These are phyloP conservation scores for Starmera amethionina DNA, from an alignment of 805 yeast genomes.

Conservation along the genomic window DNA sequence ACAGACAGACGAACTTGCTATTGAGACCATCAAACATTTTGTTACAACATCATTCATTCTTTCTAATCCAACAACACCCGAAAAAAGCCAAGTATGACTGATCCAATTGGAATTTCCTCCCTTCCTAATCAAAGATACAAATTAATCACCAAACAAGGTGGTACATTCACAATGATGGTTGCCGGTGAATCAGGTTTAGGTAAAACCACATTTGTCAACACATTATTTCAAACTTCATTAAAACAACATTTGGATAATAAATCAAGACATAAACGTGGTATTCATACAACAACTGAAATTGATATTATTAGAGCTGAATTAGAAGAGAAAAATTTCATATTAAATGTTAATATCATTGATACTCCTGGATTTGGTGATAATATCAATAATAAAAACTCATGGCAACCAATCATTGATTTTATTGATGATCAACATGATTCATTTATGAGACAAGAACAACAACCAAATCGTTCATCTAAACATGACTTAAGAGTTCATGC, in stretches of 20 bases:
- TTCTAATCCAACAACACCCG: no score
- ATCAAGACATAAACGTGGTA: conserved; percentile 42
- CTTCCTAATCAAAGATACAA: conserved; percentile 42
- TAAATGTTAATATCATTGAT: conserved; percentile 74
- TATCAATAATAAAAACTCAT: conserved; percentile 73
- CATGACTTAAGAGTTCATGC: conserved; percentile 88
- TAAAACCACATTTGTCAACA: conserved; percentile 83
- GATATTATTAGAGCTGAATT: conserved; percentile 71
- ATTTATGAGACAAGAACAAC: conserved; percentile 88
- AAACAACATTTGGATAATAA: conserved; percentile 38
- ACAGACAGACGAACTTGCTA: no score
- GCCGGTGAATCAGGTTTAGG: conserved; percentile 92
- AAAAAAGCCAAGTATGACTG: conserved; percentile 9
- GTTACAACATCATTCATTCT: no score
- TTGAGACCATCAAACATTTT: no score
- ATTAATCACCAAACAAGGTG: conserved; percentile 65
- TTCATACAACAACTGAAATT: conserved; percentile 65
- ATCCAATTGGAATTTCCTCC: conserved; percentile 20
- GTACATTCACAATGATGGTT: conserved; percentile 70
- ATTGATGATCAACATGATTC: conserved; percentile 87
- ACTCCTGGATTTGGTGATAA: conserved; percentile 94
- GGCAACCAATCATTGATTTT: conserved; percentile 83
- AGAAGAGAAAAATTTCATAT: conserved; percentile 74
- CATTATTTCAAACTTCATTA: conserved; percentile 67
- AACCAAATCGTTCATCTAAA: conserved; percentile 57